Conservation (phyloP, 257 asterid species). For the Pogostemon cablin region DNA sequence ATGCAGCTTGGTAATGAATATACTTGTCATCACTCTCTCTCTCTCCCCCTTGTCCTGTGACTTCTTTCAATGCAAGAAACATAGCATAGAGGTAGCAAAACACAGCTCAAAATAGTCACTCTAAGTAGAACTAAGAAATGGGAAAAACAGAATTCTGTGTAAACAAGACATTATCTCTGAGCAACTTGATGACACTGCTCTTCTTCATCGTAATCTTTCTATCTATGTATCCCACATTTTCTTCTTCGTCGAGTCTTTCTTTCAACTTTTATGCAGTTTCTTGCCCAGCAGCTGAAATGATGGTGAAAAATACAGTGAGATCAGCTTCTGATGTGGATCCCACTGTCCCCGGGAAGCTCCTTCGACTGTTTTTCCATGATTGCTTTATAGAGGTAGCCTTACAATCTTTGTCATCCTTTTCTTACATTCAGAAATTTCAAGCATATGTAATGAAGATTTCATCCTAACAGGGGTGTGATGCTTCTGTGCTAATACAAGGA, state of each 20-base stretch:
- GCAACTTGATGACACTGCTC: constrained; percentile 31
- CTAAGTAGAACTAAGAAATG: constrained; percentile 34
- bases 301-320: constrained; percentile 68
- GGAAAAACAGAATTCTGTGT: constrained; percentile 32
- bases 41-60: background rate
- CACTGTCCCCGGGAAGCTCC: constrained; percentile 72
- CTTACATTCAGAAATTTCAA: background rate
- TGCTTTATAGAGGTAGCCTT: constrained; percentile 71
- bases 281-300: constrained; percentile 71
- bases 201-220: constrained; percentile 23
- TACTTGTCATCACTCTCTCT: background rate
- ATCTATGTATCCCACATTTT: constrained; percentile 18
- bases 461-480: constrained; percentile 72
- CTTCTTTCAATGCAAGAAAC: constrained; percentile 6
- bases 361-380: constrained; percentile 76
- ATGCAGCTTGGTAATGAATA: constrained; percentile 38
- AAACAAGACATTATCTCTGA: constrained; percentile 24
- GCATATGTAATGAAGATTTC: background rate
- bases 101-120: constrained; percentile 10
- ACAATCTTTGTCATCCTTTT: background rate
- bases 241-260: constrained; percentile 45
- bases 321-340: constrained; percentile 69
- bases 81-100: constrained; percentile 21
- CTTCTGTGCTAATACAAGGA: constrained; percentile 71
- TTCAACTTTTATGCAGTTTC: constrained; percentile 58